Evolutionary conservation across 176 grass and related monocot genomes (phyloP).

Genomic region (Alloteropsis semialata): DNA sequence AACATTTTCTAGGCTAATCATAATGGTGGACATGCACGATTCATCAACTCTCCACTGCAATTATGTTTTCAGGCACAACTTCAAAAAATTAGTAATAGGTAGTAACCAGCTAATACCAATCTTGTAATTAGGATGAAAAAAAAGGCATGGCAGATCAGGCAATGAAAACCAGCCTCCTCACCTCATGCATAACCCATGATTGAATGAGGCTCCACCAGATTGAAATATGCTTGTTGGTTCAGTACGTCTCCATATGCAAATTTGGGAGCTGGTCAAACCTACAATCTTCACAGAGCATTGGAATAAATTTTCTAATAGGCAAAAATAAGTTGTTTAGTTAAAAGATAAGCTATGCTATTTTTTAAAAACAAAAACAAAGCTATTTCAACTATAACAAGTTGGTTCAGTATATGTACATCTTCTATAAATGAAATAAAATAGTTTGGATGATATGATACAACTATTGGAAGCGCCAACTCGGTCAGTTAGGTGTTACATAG

Average conservation of each 20-base stretch:
- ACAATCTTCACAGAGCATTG: slow-evolving; percentile 64
- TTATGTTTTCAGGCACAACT: not conserved
- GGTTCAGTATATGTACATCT: not conserved
- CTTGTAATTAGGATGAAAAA: slow-evolving; percentile 13
- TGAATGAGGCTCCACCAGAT: slow-evolving; percentile 59
- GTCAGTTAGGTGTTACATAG: not conserved
- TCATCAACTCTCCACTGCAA: not conserved
- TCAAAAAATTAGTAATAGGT: not conserved
- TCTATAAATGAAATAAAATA: slow-evolving; percentile 7
- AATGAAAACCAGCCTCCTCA: slow-evolving; percentile 22
- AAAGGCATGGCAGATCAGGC: not conserved
- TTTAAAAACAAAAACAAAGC: not conserved
- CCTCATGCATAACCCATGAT: slow-evolving; percentile 84
- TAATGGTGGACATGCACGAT: not conserved
- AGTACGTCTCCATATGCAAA: slow-evolving; percentile 87
- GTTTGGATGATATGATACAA: not conserved
- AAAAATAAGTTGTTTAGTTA: slow-evolving; percentile 17
- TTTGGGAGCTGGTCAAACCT: slow-evolving; percentile 63
- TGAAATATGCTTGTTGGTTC: slow-evolving; percentile 73
- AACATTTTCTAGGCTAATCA: not conserved
- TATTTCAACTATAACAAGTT: slow-evolving; percentile 3
- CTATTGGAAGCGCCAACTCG: slow-evolving; percentile 5
- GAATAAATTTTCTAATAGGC: not conserved
- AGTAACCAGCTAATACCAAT: not conserved
- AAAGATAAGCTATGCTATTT: too few species aligned